These are phyloP conservation scores for Claviceps sp. DNA, from an alignment of 2,329 filamentous ascomycete genomes.

Conservation along the genomic window DNA sequence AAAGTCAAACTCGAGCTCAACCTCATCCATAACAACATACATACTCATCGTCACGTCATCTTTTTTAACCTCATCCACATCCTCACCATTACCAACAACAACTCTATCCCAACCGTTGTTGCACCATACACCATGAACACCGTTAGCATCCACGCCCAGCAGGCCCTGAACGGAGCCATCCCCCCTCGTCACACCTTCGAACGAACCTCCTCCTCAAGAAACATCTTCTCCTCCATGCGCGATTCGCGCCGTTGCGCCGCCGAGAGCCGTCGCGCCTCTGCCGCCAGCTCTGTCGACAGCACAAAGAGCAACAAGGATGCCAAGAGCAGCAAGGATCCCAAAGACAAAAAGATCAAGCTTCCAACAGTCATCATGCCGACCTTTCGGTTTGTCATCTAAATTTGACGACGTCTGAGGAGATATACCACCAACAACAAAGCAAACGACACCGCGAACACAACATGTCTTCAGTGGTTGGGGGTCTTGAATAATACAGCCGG, in stretches of 20 bases:
- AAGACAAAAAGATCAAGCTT: slow-evolving; percentile 3
- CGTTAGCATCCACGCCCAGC: background rate
- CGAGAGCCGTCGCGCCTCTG: slow-evolving; percentile 1
- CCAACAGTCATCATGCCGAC: background rate
- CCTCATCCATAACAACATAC: too few species aligned
- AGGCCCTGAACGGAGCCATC: background rate
- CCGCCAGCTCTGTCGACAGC: background rate
- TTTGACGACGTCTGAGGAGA: background rate
- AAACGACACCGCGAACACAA: too few species aligned
- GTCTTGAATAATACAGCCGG: too few species aligned
- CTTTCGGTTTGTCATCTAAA: slow-evolving; percentile 5
- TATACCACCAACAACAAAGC: background rate
- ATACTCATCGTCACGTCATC: too few species aligned
- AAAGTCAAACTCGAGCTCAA: too few species aligned
- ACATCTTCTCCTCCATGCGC: slow-evolving; percentile 5
- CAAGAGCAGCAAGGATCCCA: slow-evolving; percentile 2
- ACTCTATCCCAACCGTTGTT: background rate
- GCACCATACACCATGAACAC: background rate
- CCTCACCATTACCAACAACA: background rate
- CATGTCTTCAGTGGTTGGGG: too few species aligned
- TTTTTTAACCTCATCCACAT: background rate
- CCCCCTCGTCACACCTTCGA: background rate
- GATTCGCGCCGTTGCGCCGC: background rate
- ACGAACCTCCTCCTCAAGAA: background rate
- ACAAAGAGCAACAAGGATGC: background rate